These are phyloP conservation scores for Pythium scleroteichum DNA, from an alignment of 352 stramenopile species.

Conservation along the genomic window DNA sequence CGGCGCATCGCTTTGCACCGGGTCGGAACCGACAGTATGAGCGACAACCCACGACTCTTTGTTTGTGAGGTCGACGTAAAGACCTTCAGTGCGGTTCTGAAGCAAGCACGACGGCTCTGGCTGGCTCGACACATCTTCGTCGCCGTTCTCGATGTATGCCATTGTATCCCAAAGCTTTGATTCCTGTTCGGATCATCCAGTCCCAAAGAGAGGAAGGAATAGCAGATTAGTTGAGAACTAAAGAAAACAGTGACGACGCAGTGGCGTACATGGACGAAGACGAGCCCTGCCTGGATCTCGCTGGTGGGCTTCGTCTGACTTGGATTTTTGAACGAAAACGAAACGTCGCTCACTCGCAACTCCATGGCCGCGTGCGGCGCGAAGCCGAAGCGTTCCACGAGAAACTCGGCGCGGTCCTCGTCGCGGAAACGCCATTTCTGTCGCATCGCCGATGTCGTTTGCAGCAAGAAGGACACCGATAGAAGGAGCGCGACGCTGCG, in stretches of 20 bases:
- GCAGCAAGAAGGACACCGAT: conserved; percentile 7
- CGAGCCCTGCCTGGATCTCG: conserved; percentile 39
- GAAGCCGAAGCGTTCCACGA: conserved; percentile 92
- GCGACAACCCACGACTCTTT: conserved; percentile 52
- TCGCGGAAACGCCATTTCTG: conserved; percentile 71
- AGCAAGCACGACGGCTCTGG: conserved; percentile 43
- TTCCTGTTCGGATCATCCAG: conserved; percentile 30
- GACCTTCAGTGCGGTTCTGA: conserved; percentile 46
- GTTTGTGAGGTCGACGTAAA: conserved; percentile 66
- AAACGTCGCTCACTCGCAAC: conserved; percentile 65
- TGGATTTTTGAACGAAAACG: conserved; percentile 20
- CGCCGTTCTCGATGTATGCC: conserved; percentile 41
- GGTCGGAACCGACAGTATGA: conserved; percentile 33
- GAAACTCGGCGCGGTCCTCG: conserved; percentile 79
- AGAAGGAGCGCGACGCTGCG: conserved; percentile 14
- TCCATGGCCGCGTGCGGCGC: conserved; percentile 61
- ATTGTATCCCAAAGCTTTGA: conserved; percentile 59
- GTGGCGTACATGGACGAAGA: conserved; percentile 66
- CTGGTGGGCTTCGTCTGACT: background rate
- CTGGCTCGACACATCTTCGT: conserved; percentile 24
- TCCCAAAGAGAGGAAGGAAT: background rate
- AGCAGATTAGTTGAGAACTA: background rate
- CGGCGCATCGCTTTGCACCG: conserved; percentile 18
- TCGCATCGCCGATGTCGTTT: conserved; percentile 49
- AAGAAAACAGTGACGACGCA: background rate